Conservation (phyloP, 148 eudicot species). For the Chenopodium suecicum region DNA sequence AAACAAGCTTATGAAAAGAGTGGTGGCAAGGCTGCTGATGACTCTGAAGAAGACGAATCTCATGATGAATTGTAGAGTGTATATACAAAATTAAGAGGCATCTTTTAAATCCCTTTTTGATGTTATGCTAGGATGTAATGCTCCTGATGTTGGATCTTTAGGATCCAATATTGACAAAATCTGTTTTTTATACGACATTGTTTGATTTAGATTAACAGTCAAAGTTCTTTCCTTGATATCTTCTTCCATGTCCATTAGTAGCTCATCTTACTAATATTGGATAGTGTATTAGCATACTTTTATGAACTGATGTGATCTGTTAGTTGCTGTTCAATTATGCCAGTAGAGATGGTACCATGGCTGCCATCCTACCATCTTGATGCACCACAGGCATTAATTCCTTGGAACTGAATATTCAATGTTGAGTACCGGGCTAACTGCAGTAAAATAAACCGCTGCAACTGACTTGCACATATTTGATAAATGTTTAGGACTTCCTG, state of each 20-base stretch:
- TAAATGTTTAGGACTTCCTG: no score
- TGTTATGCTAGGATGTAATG: conserved; percentile 1
- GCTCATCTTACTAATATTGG: not conserved
- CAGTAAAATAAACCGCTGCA: no score
- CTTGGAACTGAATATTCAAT: no score
- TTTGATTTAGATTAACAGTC: not conserved
- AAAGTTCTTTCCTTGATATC: not conserved
- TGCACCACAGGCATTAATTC: no score
- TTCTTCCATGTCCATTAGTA: not conserved
- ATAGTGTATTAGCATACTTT: no score
- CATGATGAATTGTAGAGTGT: conserved; percentile 33
- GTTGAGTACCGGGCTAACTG: no score
- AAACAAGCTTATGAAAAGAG: conserved; percentile 44
- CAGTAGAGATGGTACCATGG: no score
- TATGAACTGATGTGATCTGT: no score
- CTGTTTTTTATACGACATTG: not conserved
- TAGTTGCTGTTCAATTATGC: no score
- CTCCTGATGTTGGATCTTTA: not conserved
- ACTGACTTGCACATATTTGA: no score
- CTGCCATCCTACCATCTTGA: no score
- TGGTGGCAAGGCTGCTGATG: conserved; percentile 26
- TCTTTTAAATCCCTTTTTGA: not conserved
- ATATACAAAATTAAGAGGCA: not conserved
- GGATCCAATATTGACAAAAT: not conserved
- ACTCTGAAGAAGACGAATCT: conserved; percentile 33